These are phyloP conservation scores for Boletus insuetus DNA, from an alignment of 768 basidiomycete species.

Conservation along the genomic window DNA sequence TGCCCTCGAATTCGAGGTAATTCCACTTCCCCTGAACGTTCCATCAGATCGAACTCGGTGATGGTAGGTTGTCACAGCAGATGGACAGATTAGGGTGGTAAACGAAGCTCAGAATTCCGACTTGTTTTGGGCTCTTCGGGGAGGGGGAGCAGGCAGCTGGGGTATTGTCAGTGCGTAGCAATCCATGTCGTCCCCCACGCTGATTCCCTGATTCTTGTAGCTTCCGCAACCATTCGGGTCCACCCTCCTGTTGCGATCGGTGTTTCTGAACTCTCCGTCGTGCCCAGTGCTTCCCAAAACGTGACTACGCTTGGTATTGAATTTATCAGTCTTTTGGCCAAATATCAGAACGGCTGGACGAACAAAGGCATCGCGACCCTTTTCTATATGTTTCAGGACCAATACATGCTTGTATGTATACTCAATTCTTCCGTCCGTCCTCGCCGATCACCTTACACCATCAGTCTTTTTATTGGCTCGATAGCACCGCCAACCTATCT, in stretches of 20 bases:
- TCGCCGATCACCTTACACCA: neutral
- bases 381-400: neutral
- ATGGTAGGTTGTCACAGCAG: neutral
- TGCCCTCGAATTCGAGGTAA: conserved; percentile 41
- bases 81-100: neutral
- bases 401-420: conserved; percentile 12
- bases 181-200: neutral
- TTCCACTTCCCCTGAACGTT: neutral
- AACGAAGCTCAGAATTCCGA: neutral
- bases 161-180: conserved; percentile 7
- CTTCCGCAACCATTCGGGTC: conserved; percentile 15
- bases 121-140: neutral
- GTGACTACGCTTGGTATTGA: neutral
- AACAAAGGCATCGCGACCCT: neutral
- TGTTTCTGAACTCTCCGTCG: neutral
- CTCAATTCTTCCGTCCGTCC: neutral
- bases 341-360: neutral
- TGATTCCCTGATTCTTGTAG: conserved; percentile 4
- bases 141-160: neutral
- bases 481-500: neutral
- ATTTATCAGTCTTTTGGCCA: neutral
- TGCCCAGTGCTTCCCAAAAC: neutral
- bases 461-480: conserved; percentile 18
- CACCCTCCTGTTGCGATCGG: conserved; percentile 1
- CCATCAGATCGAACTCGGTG: neutral